phyloP scores from a whole-genome alignment of 257 asterid genomes.

The Gentiana dahurica region DNA sequence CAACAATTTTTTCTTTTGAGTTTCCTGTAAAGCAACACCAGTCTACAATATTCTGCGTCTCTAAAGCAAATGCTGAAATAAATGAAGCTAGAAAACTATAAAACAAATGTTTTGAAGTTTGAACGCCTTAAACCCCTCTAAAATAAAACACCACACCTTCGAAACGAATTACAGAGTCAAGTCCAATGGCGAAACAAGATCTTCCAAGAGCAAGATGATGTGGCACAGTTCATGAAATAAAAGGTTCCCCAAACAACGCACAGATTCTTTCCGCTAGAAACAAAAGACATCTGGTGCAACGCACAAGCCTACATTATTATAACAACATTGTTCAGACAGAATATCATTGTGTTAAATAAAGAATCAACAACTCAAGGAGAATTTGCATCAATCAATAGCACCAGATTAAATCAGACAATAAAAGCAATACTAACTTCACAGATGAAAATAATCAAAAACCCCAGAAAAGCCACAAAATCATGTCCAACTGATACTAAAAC shows the following conservation, averaged over 20 bases:
- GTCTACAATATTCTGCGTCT: slow-evolving; percentile 1
- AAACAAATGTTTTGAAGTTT: slow-evolving; percentile 1
- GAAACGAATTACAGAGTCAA: slow-evolving; percentile 28
- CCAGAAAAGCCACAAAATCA: too few species aligned
- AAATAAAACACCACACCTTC: slow-evolving; percentile 9
- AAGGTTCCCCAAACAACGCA: slow-evolving; percentile 51
- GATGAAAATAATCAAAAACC: too few species aligned
- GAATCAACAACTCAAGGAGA: not conserved
- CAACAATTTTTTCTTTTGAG: slow-evolving; percentile 2
- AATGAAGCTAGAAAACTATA: not conserved
- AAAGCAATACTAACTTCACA: too few species aligned
- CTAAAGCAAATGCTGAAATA: not conserved
- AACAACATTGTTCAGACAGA: slow-evolving; percentile 24
- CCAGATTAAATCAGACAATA: too few species aligned
- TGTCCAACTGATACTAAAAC: too few species aligned
- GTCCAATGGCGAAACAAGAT: slow-evolving; percentile 78
- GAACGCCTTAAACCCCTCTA: slow-evolving; percentile 14
- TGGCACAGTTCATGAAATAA: slow-evolving; percentile 63
- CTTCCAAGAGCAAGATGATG: slow-evolving; percentile 59
- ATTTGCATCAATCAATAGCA: not conserved
- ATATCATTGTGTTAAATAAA: not conserved
- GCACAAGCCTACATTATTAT: slow-evolving; percentile 39
- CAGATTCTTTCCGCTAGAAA: slow-evolving; percentile 56
- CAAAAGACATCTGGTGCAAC: slow-evolving; percentile 93
- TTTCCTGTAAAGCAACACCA: slow-evolving; percentile 8